Evolutionary conservation across 1,139 yeast genomes (phyloP).

Genomic region (Suhomyces kunorum): DNA sequence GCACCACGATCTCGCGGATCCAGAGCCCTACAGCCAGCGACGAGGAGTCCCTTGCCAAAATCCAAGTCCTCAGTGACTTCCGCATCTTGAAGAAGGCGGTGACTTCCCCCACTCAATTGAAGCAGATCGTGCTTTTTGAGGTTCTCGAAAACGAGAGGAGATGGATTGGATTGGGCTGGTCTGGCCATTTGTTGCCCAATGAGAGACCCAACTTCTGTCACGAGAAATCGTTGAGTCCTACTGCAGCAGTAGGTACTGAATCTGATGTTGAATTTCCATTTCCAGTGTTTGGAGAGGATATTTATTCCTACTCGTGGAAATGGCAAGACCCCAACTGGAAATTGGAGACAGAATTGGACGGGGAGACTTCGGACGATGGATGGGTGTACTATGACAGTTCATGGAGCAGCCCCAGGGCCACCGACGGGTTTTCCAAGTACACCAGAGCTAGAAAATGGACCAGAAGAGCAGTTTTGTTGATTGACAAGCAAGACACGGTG

Average conservation of each 20-base stretch:
- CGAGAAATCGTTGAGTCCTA: conserved; percentile 38
- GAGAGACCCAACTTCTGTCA: conserved; percentile 54
- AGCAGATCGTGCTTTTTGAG: conserved; percentile 51
- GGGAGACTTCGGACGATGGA: conserved; percentile 40
- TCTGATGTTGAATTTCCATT: conserved; percentile 38
- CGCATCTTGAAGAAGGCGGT: conserved; percentile 43
- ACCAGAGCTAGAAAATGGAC: conserved; percentile 55
- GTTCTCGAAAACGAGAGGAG: conserved; percentile 60
- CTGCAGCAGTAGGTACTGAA: conserved; percentile 30
- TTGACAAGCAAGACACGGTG: conserved; percentile 41
- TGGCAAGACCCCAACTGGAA: conserved; percentile 59
- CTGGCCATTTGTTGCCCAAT: conserved; percentile 48
- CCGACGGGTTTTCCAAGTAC: conserved; percentile 52
- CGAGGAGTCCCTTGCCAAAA: conserved; percentile 22
- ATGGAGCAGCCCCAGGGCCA: conserved; percentile 46
- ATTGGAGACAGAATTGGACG: conserved; percentile 40
- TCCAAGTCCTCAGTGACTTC: conserved; percentile 38
- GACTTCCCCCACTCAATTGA: conserved; percentile 44
- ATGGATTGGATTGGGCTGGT: conserved; percentile 66
- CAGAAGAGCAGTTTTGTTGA: conserved; percentile 47
- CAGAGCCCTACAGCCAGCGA: conserved; percentile 31
- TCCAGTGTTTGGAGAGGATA: conserved; percentile 48
- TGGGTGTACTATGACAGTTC: conserved; percentile 56
- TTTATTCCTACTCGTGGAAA: conserved; percentile 49
- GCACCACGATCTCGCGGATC: conserved; percentile 20